Evolutionary conservation across 2,329 filamentous ascomycete genomes (phyloP).

Genomic region (Calonectria leucothoes): DNA sequence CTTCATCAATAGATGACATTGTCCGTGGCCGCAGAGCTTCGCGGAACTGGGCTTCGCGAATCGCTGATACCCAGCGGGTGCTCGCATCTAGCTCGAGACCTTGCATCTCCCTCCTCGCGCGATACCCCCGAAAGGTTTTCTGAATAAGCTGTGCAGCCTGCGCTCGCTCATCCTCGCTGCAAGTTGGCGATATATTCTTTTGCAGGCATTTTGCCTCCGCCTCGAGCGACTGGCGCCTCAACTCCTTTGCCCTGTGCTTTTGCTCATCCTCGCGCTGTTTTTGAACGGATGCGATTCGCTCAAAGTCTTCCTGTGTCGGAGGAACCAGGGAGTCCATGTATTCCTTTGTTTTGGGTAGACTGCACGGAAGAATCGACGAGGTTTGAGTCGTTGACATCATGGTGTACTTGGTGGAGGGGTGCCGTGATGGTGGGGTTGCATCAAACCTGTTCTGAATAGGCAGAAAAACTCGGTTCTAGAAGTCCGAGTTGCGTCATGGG

Average conservation of each 20-base stretch:
- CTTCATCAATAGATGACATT: constrained; percentile 36
- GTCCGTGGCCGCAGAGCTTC: constrained; percentile 59
- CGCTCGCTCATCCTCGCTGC: constrained; percentile 38
- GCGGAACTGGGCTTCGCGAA: constrained; percentile 67
- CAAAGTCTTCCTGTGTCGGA: constrained; percentile 59
- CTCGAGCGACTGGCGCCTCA: constrained; percentile 50
- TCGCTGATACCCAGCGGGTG: constrained; percentile 77
- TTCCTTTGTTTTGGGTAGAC: constrained; percentile 47
- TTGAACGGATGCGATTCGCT: constrained; percentile 62
- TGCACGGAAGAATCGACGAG: constrained; percentile 29
- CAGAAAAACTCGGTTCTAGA: constrained; percentile 35
- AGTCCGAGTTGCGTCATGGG: constrained; percentile 39
- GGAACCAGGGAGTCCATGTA: constrained; percentile 64
- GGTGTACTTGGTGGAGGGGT: constrained; percentile 13
- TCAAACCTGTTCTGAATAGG: constrained; percentile 27
- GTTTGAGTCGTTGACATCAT: constrained; percentile 30
- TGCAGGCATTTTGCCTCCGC: constrained; percentile 42
- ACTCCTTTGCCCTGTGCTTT: constrained; percentile 53
- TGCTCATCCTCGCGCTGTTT: constrained; percentile 57
- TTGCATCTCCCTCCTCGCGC: constrained; percentile 75
- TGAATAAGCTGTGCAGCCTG: constrained; percentile 70
- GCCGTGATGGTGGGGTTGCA: constrained; percentile 31
- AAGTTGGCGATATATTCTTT: constrained; percentile 27
- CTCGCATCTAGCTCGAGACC: constrained; percentile 77
- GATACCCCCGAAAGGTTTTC: constrained; percentile 82